Evolutionary conservation across 106 monocot genomes (phyloP).

Genomic region (Triglochin maritima): DNA sequence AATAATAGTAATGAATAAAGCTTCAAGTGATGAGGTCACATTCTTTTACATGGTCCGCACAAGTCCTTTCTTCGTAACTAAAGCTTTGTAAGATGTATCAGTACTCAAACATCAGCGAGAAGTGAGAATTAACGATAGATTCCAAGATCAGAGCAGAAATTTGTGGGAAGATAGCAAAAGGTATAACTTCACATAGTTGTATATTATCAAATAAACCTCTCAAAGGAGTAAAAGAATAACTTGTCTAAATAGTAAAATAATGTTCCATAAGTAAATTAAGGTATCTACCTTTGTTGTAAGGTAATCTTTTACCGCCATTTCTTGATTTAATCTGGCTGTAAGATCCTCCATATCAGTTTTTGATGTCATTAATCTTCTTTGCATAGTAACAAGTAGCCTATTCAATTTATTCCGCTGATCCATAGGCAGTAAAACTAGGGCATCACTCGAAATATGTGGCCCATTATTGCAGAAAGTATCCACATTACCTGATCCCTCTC

Average conservation of each 20-base stretch:
- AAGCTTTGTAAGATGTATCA: too few species aligned
- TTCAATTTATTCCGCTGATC: slow-evolving; percentile 68
- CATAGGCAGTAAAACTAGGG: slow-evolving; percentile 44
- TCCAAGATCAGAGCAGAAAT: too few species aligned
- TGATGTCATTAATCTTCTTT: slow-evolving; percentile 54
- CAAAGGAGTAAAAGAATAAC: not conserved
- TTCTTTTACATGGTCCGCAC: not conserved
- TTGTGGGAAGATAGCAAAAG: too few species aligned
- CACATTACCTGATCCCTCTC: slow-evolving; percentile 19
- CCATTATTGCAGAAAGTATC: slow-evolving; percentile 25
- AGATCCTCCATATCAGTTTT: slow-evolving; percentile 98
- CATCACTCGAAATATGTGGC: slow-evolving; percentile 25
- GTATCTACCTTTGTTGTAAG: slow-evolving; percentile 63
- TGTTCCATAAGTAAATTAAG: not conserved
- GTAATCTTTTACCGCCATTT: slow-evolving; percentile 81
- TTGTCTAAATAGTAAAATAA: not conserved
- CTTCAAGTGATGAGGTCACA: not conserved
- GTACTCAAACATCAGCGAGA: too few species aligned
- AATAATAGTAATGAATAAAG: not conserved
- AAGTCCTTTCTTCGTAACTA: too few species aligned
- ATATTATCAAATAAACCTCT: not conserved
- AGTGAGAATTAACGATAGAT: too few species aligned
- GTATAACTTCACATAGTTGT: not conserved
- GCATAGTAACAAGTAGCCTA: slow-evolving; percentile 57
- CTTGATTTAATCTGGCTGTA: slow-evolving; percentile 78